A percentile compares a stretch with the other conserved stretches of the same genome.
Evolutionary conservation across 805 yeast species (phyloP).

Genomic region (Metschnikowia koreensis): DNA sequence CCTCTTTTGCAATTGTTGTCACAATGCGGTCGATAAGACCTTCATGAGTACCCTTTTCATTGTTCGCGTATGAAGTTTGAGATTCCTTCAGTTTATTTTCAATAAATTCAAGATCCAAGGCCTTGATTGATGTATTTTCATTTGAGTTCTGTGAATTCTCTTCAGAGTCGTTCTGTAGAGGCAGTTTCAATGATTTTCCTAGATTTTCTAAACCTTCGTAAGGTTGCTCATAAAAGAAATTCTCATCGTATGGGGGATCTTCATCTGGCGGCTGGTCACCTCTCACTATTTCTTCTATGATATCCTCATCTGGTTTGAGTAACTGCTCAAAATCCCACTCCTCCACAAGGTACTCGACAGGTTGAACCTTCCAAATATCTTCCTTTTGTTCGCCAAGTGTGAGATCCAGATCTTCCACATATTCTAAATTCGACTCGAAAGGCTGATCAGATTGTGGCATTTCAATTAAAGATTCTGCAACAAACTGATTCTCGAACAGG

Average conservation of each 20-base stretch:
- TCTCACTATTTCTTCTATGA: background rate
- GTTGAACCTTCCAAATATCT: background rate
- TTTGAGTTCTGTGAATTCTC: no score
- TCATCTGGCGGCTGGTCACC: background rate
- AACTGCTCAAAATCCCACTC: background rate
- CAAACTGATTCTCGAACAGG: background rate
- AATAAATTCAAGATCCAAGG: no score
- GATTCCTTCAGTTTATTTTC: no score
- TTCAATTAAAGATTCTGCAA: background rate
- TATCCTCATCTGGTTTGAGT: background rate
- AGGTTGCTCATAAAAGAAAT: background rate
- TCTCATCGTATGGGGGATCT: background rate
- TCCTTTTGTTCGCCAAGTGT: background rate
- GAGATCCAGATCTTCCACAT: background rate
- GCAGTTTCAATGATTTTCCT: no score
- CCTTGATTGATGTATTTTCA: no score
- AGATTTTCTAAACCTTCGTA: background rate
- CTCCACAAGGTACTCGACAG: background rate
- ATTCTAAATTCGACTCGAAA: background rate
- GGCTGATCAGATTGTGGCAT: background rate
- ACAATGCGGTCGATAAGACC: no score
- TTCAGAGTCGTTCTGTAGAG: no score
- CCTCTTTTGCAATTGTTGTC: no score
- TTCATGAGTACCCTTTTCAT: no score
- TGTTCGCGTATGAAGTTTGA: no score